These are phyloP conservation scores for Cytidiella melzeri DNA, from an alignment of 768 basidiomycete genomes.

Conservation along the genomic window DNA sequence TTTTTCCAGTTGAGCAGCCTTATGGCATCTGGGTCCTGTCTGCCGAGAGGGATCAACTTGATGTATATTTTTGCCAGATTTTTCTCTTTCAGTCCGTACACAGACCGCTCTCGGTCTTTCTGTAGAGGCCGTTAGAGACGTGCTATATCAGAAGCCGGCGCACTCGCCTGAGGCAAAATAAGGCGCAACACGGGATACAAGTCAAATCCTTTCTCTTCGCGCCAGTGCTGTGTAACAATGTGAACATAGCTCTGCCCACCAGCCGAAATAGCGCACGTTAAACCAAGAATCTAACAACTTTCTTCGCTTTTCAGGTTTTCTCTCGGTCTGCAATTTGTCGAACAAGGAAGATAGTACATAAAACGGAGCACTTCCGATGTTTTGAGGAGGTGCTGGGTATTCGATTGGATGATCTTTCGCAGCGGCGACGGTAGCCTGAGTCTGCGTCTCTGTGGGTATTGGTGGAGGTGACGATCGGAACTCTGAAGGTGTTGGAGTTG, in stretches of 20 bases:
- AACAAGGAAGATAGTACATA: conserved; percentile 65
- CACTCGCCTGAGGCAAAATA: conserved; percentile 77
- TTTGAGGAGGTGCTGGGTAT: conserved; percentile 56
- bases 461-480: conserved; percentile 39
- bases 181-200: conserved; percentile 87
- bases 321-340: conserved; percentile 64
- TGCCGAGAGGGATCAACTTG: conserved; percentile 79
- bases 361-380: conserved; percentile 65
- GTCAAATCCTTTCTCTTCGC: conserved; percentile 78
- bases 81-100: conserved; percentile 94
- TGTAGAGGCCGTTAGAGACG: conserved; percentile 27
- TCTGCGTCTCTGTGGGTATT: too few relatives aligned
- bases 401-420: conserved; percentile 17
- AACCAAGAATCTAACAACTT: conserved; percentile 76
- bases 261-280: conserved; percentile 43
- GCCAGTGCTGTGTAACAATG: conserved; percentile 59
- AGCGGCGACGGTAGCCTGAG: conserved; percentile 4
- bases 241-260: conserved; percentile 12
- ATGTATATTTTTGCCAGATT: conserved; percentile 91
- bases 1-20: conserved; percentile 88
- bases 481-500: conserved; percentile 64
- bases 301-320: conserved; percentile 67
- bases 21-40: conserved; percentile 73
- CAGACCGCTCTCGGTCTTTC: conserved; percentile 91
- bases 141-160: background rate